Evolutionary conservation across 176 grass and related monocot genomes (phyloP).

Genomic region (Hsuehochloa calcarea): DNA sequence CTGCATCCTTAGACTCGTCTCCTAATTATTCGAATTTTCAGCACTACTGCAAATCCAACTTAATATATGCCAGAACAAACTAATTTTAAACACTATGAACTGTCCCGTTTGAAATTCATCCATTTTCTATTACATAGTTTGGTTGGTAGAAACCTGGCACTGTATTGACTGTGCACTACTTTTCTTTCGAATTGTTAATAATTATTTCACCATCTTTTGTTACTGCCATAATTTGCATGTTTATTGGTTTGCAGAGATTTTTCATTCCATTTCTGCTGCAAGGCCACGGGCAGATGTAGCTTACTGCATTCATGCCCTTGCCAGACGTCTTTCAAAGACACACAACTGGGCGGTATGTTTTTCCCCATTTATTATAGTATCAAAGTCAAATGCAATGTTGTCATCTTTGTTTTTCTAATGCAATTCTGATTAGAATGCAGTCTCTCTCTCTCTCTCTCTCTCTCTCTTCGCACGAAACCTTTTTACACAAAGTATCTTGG

Average conservation of each 20-base stretch:
- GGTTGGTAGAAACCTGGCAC: neutral
- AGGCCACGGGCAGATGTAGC: conserved; percentile 97
- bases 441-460: neutral
- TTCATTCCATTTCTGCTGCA: conserved; percentile 91
- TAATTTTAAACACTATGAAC: neutral
- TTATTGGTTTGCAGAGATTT: conserved; percentile 78
- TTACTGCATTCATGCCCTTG: conserved; percentile 99
- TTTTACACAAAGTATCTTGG: neutral
- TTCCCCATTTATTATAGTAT: neutral
- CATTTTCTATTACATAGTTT: neutral
- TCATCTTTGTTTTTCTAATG: neutral
- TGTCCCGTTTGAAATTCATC: neutral
- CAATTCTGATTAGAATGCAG: neutral
- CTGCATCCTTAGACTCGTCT: neutral
- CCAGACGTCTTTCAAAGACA: conserved; percentile 94
- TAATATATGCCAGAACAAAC: neutral
- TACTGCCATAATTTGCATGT: neutral
- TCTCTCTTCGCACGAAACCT: neutral
- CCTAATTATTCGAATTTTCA: neutral
- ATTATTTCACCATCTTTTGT: neutral
- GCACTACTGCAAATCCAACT: neutral
- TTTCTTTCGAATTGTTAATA: conserved; percentile 4
- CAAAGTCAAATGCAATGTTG: neutral
- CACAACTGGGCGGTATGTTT: conserved; percentile 87
- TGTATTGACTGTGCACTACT: neutral